Evolutionary conservation across 1,139 yeast species (phyloP), one percentile per base, ranked within the genome.

Genomic region (Lodderomyces jiufengensis): DNA sequence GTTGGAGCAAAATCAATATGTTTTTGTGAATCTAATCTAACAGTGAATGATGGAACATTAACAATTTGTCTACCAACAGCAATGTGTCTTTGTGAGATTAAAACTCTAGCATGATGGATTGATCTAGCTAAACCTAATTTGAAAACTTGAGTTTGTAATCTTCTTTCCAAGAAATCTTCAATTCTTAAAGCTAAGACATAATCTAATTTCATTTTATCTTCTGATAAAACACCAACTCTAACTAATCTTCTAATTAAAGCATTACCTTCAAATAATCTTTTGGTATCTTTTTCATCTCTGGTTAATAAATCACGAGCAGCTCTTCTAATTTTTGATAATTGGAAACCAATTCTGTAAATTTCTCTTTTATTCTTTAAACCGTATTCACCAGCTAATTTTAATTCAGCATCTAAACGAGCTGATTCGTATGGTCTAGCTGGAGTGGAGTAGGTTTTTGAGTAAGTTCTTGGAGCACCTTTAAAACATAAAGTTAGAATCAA

Each of bases 331-430:
- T 92, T 92, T 55, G 99, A 92, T 69, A 92, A 87, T 78, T 92
- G 97, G 83, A 84, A 87, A 70, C 88, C 90, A 71, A 90, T 86
- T 82, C 97, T 85, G 95, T 90, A 88, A 74, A 92, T 87, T 78
- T 92, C 98, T 73, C 95, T 87, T 90, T 92, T 92, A 97, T 94
- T 92, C 80, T 88, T 90, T 70, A 92, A 84, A 81, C 98, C 99
- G 84, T 76, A 92, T 78, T 92, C 98, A 81, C 98, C 98, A 64
- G 95, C 97, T 66, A 92, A 85, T 78, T 92, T 88, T 73, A 92
- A 85, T 78, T 94, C 98, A 70, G 95, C 87, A 66, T 92, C 98
- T 74, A 92, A 84, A 84, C 98, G 95, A 72, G 96, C 94, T 57
- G 95, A 85, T 77, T 92, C 98, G 80, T 84, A 92, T 51, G 96